Conservation (phyloP, 2,329 filamentous ascomycete species). For the Fusarium neocosmosporiellum region DNA sequence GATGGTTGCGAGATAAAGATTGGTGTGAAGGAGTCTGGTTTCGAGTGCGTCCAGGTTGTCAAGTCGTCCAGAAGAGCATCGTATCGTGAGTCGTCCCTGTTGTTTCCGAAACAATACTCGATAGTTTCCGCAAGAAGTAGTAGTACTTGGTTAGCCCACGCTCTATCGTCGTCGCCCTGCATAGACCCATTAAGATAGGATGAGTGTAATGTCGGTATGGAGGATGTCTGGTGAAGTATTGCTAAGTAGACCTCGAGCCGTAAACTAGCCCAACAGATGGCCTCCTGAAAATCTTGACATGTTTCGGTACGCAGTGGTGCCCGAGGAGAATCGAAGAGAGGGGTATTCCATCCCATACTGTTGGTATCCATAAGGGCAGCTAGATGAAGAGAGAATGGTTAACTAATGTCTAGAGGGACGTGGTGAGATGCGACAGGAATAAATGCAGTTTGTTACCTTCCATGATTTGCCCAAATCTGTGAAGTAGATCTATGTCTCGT, state of each 20-base stretch:
- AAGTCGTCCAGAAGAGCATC: not conserved
- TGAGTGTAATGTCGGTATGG: not conserved
- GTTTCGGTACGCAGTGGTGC: not conserved
- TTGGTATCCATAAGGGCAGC: not conserved
- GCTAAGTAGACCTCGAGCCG: not conserved
- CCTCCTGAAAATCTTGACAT: not conserved
- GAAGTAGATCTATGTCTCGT: not conserved
- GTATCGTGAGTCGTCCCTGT: not conserved
- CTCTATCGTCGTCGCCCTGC: not conserved
- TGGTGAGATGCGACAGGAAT: too few species aligned
- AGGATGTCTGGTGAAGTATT: not conserved
- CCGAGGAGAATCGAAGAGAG: not conserved
- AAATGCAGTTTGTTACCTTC: not conserved
- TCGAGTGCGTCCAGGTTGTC: not conserved
- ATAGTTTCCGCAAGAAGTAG: not conserved
- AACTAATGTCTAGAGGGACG: not conserved
- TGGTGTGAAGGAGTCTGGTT: not conserved
- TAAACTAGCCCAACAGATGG: not conserved
- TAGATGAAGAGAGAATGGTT: not conserved
- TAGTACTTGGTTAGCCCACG: not conserved
- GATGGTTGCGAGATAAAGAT: not conserved
- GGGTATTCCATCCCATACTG: not conserved
- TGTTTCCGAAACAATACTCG: not conserved
- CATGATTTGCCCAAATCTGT: not conserved
- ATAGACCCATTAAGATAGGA: not conserved